phyloP scores from a whole-genome alignment of 768 basidiomycete species.

The Pleurotus citrinopileatus region DNA sequence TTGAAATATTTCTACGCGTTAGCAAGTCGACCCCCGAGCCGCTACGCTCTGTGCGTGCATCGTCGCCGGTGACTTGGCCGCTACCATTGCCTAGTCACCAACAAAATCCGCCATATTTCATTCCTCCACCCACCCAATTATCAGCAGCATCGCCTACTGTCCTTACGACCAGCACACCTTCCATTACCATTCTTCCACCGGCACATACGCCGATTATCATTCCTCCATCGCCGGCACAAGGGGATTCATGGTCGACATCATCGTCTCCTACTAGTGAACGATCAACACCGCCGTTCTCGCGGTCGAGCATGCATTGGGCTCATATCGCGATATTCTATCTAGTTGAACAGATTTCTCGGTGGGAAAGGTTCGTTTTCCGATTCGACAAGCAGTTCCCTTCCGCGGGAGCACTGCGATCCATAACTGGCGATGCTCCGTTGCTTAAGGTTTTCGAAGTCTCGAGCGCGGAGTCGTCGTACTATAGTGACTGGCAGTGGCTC shows the following conservation, averaged over 20 bases:
- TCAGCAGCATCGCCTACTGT: conserved; percentile 10
- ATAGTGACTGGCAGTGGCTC: conserved; percentile 74
- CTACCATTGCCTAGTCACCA: conserved; percentile 25
- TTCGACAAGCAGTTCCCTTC: conserved; percentile 78
- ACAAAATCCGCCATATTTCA: conserved; percentile 33
- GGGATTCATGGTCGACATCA: conserved; percentile 36
- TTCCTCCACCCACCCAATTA: conserved; percentile 27
- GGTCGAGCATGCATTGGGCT: conserved; percentile 70
- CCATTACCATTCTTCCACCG: conserved; percentile 30
- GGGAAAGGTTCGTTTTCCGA: conserved; percentile 78
- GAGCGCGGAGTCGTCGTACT: conserved; percentile 59
- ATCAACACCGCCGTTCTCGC: conserved; percentile 25
- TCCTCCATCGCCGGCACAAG: conserved; percentile 40
- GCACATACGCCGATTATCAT: conserved; percentile 43
- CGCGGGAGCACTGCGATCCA: conserved; percentile 68
- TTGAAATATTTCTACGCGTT: conserved; percentile 74
- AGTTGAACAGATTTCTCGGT: conserved; percentile 77
- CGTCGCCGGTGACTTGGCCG: conserved; percentile 34
- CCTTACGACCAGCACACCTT: conserved; percentile 12
- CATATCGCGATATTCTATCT: conserved; percentile 79
- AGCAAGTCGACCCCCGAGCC: conserved; percentile 23
- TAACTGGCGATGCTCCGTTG: conserved; percentile 70
- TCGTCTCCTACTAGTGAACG: conserved; percentile 22
- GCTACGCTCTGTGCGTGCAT: conserved; percentile 24
- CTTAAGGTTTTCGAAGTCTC: conserved; percentile 78